These are phyloP conservation scores for Chlamydomonas eustigma DNA, from an alignment of 139 green algal species.

Conservation along the genomic window DNA sequence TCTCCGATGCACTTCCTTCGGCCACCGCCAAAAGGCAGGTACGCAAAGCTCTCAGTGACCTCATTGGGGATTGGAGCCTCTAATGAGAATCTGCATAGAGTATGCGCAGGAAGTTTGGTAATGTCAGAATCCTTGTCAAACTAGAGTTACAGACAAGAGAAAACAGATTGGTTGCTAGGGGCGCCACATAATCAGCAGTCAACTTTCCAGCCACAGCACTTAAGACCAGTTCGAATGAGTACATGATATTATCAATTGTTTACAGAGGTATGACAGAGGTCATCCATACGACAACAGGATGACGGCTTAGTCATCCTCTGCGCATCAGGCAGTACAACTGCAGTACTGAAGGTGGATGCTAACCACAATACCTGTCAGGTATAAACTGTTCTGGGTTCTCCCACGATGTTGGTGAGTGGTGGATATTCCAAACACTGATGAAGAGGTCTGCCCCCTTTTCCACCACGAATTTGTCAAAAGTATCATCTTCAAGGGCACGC, in stretches of 20 bases:
- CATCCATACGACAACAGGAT: not conserved
- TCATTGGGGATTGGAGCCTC: conserved; percentile 73
- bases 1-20: conserved; percentile 83
- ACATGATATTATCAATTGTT: not conserved
- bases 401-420: conserved; percentile 69
- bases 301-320: not conserved
- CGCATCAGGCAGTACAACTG: not conserved
- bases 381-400: conserved; percentile 69
- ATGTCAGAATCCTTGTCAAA: too few species aligned
- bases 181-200: too few species aligned
- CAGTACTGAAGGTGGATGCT: not conserved
- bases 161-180: too few species aligned
- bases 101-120: too few species aligned
- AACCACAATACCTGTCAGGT: conserved; percentile 39
- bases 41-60: conserved; percentile 62
- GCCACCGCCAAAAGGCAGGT: conserved; percentile 85
- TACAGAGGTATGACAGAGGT: not conserved
- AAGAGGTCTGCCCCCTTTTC: conserved; percentile 75
- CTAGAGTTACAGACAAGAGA: too few species aligned
- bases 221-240: not conserved
- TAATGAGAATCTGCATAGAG: conserved; percentile 60
- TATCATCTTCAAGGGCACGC: conserved; percentile 36
- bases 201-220: too few species aligned
- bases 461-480: conserved; percentile 43
- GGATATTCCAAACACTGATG: conserved; percentile 88